Evolutionary conservation across 2,329 filamentous ascomycete genomes (phyloP), one percentile per base, ranked within the genome.

Genomic region (Blastomyces percursus): DNA sequence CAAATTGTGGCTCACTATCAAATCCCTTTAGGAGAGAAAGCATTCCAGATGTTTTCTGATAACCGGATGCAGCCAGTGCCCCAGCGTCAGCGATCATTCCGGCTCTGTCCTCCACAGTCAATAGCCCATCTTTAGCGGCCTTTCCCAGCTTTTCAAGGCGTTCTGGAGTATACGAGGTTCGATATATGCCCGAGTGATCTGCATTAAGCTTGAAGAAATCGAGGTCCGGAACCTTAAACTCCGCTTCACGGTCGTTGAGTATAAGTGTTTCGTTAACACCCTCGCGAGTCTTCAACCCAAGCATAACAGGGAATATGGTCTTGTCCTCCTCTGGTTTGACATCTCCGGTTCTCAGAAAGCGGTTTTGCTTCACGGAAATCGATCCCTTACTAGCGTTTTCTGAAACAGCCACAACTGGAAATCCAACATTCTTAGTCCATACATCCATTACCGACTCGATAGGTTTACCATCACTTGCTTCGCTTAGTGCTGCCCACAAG

Each of bases 121-220:
- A 79, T 11, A 92, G 81, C 4, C 89, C 90, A 56, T 86, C 78
- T 76, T 89, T 94, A 56, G 91, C 93, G 62, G 92, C 90, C 71
- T 91, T 79, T 32, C 93, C 93, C 46, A 97, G 86, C 80, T 96
- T 96, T 68, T 86, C 82, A 54, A 97, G 83, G 44, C 93, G 87
- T 70, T 90, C 87, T 1, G 91, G 88, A 1, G 86, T 82, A 78
- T 97, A 97, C 0, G 87, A 90, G 0, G 92, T 96, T 64, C 93
- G 86, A 80, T 95, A 97, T 66, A 96, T 87, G 67, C 90, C 90
- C 27, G 91, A 92, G 75, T 96, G 93, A 72, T 96, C 91, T 19
- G 93, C 91, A 72, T 97, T 97, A 65, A 97, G 80, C 82, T 97
- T 97, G 85, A 89, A 97, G 78, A 97, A 96, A 70, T 96, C 90